Conservation (phyloP, 257 asterid genomes). For the Penstemon davidsonii region DNA sequence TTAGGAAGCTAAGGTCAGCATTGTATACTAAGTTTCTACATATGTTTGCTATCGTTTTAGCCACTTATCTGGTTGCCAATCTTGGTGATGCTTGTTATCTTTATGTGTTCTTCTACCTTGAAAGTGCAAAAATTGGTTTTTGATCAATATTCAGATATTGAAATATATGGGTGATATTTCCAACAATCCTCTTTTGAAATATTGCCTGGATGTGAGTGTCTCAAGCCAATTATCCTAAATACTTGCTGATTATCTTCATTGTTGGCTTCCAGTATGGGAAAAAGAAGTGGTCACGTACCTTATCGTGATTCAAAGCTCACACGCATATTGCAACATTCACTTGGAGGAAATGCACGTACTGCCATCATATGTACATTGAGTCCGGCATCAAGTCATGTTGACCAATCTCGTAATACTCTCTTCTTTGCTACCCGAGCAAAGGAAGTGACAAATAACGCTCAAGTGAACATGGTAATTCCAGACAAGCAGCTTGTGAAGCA, state of each 20-base stretch:
- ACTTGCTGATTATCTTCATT: conserved; percentile 18
- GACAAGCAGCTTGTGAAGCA: conserved; percentile 95
- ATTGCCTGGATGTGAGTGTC: not conserved
- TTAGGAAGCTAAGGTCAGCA: conserved; percentile 83
- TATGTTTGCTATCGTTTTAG: not conserved
- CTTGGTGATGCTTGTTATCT: not conserved
- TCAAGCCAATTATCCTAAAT: conserved; percentile 12
- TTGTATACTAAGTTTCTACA: not conserved
- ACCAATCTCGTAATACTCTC: conserved; percentile 93
- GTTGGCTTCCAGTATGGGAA: conserved; percentile 65
- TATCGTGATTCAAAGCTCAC: conserved; percentile 95
- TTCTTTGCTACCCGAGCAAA: conserved; percentile 90
- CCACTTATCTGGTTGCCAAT: not conserved
- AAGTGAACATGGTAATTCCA: conserved; percentile 89
- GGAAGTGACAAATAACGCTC: conserved; percentile 94
- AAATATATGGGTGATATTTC: not conserved
- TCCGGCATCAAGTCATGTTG: conserved; percentile 89
- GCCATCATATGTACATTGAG: conserved; percentile 97
- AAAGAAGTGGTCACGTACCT: conserved; percentile 91
- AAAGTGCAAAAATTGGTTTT: not conserved
- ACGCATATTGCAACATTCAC: conserved; percentile 91
- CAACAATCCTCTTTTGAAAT: not conserved
- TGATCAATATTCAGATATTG: not conserved
- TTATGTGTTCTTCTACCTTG: too few species aligned
- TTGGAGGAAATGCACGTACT: conserved; percentile 98